A percentile compares a stretch with the other conserved stretches of the same genome.
Conservation (phyloP, 176 grass and related monocot genomes). For the barley (Hordeum vulgare) region MorexV3_pseudomolecules_assembly NC_058518.1:77921553-77922052, state of each 20-base stretch:
- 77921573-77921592: neutral
- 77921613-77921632: neutral
- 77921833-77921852: slow-evolving; percentile 30
- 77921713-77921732: slow-evolving; percentile 32
- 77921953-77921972: no score
- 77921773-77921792: neutral
- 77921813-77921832: slow-evolving; percentile 41
- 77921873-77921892: neutral
- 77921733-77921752: slow-evolving; percentile 34
- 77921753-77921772: slow-evolving; percentile 29
- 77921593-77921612: neutral
- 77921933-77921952: no score
- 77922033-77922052: no score
- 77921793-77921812: slow-evolving; percentile 11
- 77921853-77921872: slow-evolving; percentile 4
- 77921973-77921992: no score
- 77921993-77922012: no score
- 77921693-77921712: slow-evolving; percentile 23
- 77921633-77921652: slow-evolving; percentile 23
- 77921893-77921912: neutral
- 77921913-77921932: no score
- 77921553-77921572: neutral
- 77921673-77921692: slow-evolving; percentile 28
- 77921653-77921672: slow-evolving; percentile 13
- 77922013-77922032: no score